Evolutionary conservation across 1,139 yeast genomes (phyloP), one percentile per base, ranked within the genome.

Genomic region (Candida sp.): DNA sequence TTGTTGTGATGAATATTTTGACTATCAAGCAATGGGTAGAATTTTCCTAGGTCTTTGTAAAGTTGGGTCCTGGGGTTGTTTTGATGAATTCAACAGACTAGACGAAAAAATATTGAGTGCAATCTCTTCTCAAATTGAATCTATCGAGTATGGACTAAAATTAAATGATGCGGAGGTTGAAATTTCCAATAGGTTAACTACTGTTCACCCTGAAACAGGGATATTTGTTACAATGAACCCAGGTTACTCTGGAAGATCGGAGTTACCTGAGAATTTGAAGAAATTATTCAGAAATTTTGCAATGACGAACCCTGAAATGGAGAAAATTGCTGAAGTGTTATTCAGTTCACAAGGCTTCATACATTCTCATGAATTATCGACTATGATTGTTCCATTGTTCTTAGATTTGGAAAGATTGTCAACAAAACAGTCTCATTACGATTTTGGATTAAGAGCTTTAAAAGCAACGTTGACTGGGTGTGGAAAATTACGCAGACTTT

Each of bases 21-120:
- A 91, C 56, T 87, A 78, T 56, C 86, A 79, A 46, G 80, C 96
- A 0, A 85, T 91, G 67, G 82, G 89, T 8, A 68, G 98, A 41
- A 80, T 91, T 32, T 68, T 93, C 38, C 60, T 81, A 15, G 99
- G 99, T 42, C 72, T 90, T n/a, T 84, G 95, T 49, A 82, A 82
- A 50, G 81, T 90, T 5, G 97, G 97, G 1, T 86, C 90, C 1
- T 91, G 97, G 97, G 96, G 93, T 4, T 91, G 98, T 60, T 93
- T 93, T 64, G 99, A 93, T 61, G 99, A 93, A 60, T 91, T 93
- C 56, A 93, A 93, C 57, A 74, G 99, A 51, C 73, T 93, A 39
- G 84, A 84, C 40, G 81, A 79, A 46, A 75, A 74, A 12, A 84
- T 84, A 45, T 66, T 93, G 41, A 88, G 97, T 63, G 93, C 97